Evolutionary conservation across 768 basidiomycete species (phyloP).

Genomic region (Russula vinacea): DNA sequence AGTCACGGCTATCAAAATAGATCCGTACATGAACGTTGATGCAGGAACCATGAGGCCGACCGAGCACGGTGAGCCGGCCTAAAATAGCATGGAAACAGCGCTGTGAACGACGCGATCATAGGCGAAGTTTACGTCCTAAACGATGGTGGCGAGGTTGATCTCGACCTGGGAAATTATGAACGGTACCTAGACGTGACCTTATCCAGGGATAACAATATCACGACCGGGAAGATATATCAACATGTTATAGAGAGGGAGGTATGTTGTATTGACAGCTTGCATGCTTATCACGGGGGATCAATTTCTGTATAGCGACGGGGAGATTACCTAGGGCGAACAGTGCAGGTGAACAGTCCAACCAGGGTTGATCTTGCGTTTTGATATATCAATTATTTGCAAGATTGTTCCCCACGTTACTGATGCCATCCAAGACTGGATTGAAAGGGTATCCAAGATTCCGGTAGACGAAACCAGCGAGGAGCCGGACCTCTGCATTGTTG

Average conservation of each 20-base stretch:
- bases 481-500: conserved; percentile 96
- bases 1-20: conserved; percentile 99
- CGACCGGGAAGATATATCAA: conserved; percentile 95
- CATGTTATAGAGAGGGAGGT: conserved; percentile 98
- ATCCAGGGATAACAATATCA: conserved; percentile 94
- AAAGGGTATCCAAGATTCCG: conserved; percentile 89
- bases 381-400: conserved; percentile 39
- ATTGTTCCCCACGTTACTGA: conserved; percentile 96
- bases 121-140: conserved; percentile 98
- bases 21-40: conserved; percentile 99
- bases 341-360: conserved; percentile 58
- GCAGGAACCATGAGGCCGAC: conserved; percentile 98
- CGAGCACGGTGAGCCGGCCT: conserved; percentile 75
- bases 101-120: conserved; percentile 32
- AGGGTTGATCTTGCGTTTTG: conserved; percentile 3
- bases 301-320: conserved; percentile 56
- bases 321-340: conserved; percentile 94
- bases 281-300: conserved; percentile 16
- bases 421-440: conserved; percentile 98
- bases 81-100: conserved; percentile 7
- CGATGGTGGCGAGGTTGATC: conserved; percentile 96
- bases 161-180: conserved; percentile 98
- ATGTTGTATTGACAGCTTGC: conserved; percentile 36
- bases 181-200: conserved; percentile 94
- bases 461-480: conserved; percentile 91